Conservation (phyloP, 306 rosid species). For the Trifolium dubium region DNA sequence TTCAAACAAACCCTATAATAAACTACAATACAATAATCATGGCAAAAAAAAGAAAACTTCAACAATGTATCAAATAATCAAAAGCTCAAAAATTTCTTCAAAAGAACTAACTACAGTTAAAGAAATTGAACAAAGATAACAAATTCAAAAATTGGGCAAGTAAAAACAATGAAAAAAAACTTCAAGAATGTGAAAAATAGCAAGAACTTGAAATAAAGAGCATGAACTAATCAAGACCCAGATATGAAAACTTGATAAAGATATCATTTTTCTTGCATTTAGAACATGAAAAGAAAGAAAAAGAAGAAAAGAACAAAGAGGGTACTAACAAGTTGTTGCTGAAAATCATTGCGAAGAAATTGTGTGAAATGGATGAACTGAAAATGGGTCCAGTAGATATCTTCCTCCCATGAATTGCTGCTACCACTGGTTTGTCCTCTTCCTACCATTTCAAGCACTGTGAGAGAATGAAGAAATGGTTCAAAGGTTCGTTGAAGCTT, state of each 20-base stretch:
- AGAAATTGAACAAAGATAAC: background rate
- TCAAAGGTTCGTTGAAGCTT: constrained; percentile 9
- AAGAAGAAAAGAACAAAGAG: background rate
- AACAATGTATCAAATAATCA: background rate
- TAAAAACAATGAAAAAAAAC: background rate
- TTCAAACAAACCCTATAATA: too few relatives aligned
- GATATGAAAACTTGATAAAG: background rate
- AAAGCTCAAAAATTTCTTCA: constrained; percentile 17
- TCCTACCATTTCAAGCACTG: background rate
- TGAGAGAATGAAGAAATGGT: background rate
- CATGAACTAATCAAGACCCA: constrained; percentile 15
- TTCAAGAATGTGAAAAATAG: background rate
- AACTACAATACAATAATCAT: background rate
- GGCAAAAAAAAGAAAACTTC: background rate
- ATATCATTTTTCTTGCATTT: background rate
- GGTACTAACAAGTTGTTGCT: background rate
- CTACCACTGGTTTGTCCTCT: background rate
- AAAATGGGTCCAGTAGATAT: constrained; percentile 70
- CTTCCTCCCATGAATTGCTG: constrained; percentile 56
- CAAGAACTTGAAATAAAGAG: background rate
- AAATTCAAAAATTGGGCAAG: background rate
- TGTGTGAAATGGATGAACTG: constrained; percentile 54
- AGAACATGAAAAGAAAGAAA: background rate
- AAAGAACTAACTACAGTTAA: background rate
- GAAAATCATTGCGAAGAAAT: constrained; percentile 39